phyloP scores from a whole-genome alignment of 1,284 basidiomycete species.

The Tilletia caries region DNA sequence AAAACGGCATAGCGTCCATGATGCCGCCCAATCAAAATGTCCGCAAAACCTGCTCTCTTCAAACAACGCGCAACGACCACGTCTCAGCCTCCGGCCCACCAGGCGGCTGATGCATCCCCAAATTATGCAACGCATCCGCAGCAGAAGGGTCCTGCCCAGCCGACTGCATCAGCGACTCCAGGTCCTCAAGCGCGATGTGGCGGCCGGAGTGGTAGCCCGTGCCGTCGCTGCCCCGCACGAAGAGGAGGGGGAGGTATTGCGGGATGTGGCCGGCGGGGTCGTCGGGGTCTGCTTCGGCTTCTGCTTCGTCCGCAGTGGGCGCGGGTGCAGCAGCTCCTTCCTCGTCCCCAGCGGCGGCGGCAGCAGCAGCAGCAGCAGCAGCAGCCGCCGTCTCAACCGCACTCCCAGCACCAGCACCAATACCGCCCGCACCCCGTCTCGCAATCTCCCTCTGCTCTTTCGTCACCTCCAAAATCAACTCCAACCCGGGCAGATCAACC shows the following conservation, averaged over 20 bases:
- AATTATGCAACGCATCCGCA: constrained; percentile 32
- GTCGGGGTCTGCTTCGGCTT: not conserved
- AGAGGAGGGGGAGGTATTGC: constrained; percentile 38
- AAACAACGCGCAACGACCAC: constrained; percentile 2
- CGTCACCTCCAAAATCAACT: constrained; percentile 25
- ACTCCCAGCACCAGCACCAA: not conserved
- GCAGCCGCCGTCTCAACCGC: not conserved
- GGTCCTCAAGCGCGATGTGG: constrained; percentile 38
- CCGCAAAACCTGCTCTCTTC: no score
- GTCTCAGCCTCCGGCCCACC: constrained; percentile 8
- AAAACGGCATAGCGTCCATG: no score
- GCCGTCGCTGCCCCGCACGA: constrained; percentile 47
- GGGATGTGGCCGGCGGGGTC: not conserved
- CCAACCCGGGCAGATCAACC: constrained; percentile 32
- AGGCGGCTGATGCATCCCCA: constrained; percentile 24
- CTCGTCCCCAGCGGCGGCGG: not conserved
- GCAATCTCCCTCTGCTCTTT: constrained; percentile 4
- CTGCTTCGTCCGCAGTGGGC: not conserved
- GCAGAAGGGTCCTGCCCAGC: constrained; percentile 33
- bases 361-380: not conserved
- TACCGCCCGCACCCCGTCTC: not conserved
- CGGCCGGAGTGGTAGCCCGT: constrained; percentile 44
- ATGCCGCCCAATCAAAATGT: no score
- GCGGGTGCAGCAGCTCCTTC: not conserved
- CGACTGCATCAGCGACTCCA: constrained; percentile 37